Conservation (phyloP, 2,329 filamentous ascomycete genomes). For the Verticillium isaacii region DNA sequence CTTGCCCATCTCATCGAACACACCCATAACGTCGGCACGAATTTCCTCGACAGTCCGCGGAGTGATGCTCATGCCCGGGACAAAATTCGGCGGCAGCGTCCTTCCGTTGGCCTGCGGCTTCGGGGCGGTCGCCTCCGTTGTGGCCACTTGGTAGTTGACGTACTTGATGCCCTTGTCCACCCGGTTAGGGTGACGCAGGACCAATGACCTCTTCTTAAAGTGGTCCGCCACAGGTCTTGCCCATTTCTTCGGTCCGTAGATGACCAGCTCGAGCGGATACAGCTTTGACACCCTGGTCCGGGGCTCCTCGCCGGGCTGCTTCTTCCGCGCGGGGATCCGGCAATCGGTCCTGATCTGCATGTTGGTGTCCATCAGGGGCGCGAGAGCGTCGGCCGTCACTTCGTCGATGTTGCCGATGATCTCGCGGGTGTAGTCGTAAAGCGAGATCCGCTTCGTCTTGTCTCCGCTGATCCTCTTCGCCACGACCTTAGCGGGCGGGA, state of each 20-base stretch:
- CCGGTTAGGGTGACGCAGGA: constrained; percentile 44
- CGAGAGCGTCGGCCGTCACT: constrained; percentile 61
- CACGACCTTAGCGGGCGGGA: constrained; percentile 71
- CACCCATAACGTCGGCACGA: constrained; percentile 73
- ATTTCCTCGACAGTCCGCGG: constrained; percentile 78
- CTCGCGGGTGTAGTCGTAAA: constrained; percentile 65
- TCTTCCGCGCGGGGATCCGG: constrained; percentile 64
- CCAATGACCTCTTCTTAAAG: constrained; percentile 61
- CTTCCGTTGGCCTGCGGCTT: constrained; percentile 49
- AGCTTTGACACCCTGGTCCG: constrained; percentile 57
- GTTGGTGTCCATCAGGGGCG: constrained; percentile 66
- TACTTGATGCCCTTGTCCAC: constrained; percentile 66
- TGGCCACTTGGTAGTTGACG: constrained; percentile 52
- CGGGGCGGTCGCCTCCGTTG: background rate
- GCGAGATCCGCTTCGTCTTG: constrained; percentile 58
- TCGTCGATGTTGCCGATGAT: constrained; percentile 74
- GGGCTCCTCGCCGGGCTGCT: constrained; percentile 56
- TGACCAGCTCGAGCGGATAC: constrained; percentile 64
- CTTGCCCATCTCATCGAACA: constrained; percentile 80
- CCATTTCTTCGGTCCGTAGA: constrained; percentile 72
- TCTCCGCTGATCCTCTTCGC: constrained; percentile 57
- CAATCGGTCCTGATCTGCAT: constrained; percentile 65
- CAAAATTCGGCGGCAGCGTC: constrained; percentile 1
- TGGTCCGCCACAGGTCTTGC: constrained; percentile 62
- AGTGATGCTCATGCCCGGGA: constrained; percentile 21